Conservation (phyloP, 2,329 filamentous ascomycete genomes). For the Colletotrichum sp. region DNA sequence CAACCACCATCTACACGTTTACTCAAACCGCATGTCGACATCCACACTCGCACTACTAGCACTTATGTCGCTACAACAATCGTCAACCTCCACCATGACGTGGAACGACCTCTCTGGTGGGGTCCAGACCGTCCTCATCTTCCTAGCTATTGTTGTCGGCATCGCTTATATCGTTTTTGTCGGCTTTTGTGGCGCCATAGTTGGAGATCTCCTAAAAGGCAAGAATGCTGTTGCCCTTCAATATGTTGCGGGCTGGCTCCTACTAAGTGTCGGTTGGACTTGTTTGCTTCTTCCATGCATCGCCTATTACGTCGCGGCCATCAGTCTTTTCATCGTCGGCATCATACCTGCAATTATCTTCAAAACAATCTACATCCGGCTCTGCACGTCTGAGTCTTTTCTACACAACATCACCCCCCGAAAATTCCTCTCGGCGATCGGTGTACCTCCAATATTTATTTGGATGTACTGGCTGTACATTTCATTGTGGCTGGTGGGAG, state of each 20-base stretch:
- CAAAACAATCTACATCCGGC: background rate
- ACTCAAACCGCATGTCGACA: fast-evolving
- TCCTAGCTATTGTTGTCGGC: no score
- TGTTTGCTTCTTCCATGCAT: background rate
- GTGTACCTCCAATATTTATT: no score
- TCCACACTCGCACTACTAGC: background rate
- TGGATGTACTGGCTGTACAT: background rate
- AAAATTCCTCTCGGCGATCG: background rate
- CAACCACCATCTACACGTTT: background rate
- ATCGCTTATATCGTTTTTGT: no score
- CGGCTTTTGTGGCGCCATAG: no score
- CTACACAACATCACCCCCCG: background rate
- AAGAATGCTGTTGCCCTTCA: background rate
- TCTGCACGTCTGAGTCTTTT: background rate
- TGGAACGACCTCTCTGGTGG: background rate
- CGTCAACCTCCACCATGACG: fast-evolving
- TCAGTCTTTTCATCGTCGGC: background rate
- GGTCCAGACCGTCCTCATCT: no score
- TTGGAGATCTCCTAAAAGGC: no score
- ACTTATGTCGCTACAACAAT: background rate
- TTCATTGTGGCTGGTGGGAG: background rate
- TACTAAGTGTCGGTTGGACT: background rate
- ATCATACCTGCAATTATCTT: background rate
- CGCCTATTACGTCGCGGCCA: fast-evolving
- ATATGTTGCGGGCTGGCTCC: background rate